Evolutionary conservation across 1,139 yeast species (phyloP).

Genomic region (Pichia sp.): DNA sequence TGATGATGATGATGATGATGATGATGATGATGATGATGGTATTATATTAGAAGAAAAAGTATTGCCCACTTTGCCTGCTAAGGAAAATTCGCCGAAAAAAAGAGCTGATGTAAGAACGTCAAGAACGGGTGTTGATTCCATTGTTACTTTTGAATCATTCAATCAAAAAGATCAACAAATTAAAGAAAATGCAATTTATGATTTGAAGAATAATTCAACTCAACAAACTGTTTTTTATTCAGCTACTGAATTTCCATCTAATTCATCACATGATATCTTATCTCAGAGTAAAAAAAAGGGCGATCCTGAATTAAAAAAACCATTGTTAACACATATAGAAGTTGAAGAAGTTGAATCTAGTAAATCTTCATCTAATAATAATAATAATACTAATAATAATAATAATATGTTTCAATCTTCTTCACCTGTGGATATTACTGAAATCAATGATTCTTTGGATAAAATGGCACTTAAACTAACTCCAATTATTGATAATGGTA

Average conservation of each 20-base stretch:
- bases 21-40: neutral
- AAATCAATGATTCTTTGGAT: constrained; percentile 7
- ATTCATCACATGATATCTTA: neutral
- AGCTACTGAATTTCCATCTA: constrained; percentile 13
- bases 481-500: constrained; percentile 1
- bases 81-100: neutral
- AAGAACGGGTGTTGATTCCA: constrained; percentile 8
- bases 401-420: neutral
- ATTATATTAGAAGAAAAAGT: neutral
- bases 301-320: neutral
- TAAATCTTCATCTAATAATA: neutral
- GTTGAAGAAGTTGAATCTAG: constrained; percentile 3
- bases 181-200: constrained; percentile 10
- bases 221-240: constrained; percentile 17
- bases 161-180: constrained; percentile 3
- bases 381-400: neutral
- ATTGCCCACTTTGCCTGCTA: neutral
- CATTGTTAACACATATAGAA: neutral
- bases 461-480: constrained; percentile 7
- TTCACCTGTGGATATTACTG: neutral
- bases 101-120: neutral
- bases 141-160: constrained; percentile 13
- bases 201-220: constrained; percentile 15
- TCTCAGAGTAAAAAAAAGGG: neutral
- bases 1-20: constrained; percentile 2